Base-by-base conservation (phyloP, 352 stramenopile species). In the Blastocystis sp. region DNA sequence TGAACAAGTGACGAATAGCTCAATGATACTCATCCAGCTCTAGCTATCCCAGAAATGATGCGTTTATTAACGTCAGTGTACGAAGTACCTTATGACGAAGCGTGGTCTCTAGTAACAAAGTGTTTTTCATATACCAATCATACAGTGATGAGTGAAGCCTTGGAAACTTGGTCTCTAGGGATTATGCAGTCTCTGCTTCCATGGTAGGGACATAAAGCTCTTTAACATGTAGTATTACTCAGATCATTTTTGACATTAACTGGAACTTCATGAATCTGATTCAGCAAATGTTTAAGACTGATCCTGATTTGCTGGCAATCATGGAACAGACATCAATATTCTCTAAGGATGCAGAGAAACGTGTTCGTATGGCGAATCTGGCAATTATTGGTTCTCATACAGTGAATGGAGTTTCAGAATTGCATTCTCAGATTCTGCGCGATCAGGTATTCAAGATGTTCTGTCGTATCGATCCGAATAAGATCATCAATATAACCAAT, bases 201-300 rank as follows among this genome's bases (percentile, higher is more conserved):
- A 40, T 56, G 89, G 57, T 90, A 91, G 5, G 27, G 84, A 40
- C 17, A 51, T 6, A 0, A 11, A 24, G 22, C 0, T 27, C 4
- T 13, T 13, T 37, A 75, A 78, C 13, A 27, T 9, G 17, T 75
- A 88, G 77, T 11, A 88, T 88, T 33, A 77, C 77, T 1, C 27
- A 91, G 27, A 91, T 91, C 79, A 91, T 91, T 44, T 91, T 77
- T 59, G 77, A 91, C 42, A 91, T 91, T 58, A 91, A 91, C 77
- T 91, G 69, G 62, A 87, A 77, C 42, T 91, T 89, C 22, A 89
- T 91, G 59, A 24, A 91, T 37, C 11, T 1, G 24, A 66, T 91
- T 24, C 57, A 91, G 30, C 40, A 68, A 2, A 17, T 9, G 5
- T 92, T 87, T 70, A 40, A 56, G 33, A 70, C 68, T 22, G 89